A percentile compares a stretch with the other conserved stretches of the same genome.
Conservation (phyloP, 805 yeast genomes). For the Cyberlindnera mrakii region DNA sequence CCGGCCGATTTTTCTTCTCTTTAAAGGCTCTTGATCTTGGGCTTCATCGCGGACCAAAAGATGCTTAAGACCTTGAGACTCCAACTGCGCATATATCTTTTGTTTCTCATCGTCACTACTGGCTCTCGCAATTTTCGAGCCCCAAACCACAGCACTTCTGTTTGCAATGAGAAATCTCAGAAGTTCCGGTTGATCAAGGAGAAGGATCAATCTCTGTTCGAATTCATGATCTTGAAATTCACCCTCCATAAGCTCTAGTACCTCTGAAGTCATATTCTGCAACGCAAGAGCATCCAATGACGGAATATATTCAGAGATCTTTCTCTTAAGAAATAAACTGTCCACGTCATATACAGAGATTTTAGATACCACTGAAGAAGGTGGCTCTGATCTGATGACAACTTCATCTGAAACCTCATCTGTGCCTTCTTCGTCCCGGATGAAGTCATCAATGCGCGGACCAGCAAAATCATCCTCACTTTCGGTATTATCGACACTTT, state of each 20-base stretch:
- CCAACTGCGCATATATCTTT: slow-evolving; percentile 38
- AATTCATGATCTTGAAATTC: slow-evolving; percentile 35
- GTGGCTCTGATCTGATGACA: slow-evolving; percentile 15
- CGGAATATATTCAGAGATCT: slow-evolving; percentile 30
- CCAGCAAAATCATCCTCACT: slow-evolving; percentile 31
- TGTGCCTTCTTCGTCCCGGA: slow-evolving; percentile 18
- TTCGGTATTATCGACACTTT: slow-evolving; percentile 24
- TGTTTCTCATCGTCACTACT: slow-evolving; percentile 30
- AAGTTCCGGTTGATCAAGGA: slow-evolving; percentile 48
- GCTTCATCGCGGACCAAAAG: slow-evolving; percentile 28
- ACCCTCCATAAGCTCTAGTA: slow-evolving; percentile 35
- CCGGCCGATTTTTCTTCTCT: slow-evolving; percentile 21
- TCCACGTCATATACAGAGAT: slow-evolving; percentile 36
- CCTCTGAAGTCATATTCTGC: slow-evolving; percentile 34
- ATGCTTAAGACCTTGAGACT: slow-evolving; percentile 31
- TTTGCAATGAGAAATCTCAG: slow-evolving; percentile 45
- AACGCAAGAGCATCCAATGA: slow-evolving; percentile 34
- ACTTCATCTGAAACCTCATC: slow-evolving; percentile 20
- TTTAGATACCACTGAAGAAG: not conserved
- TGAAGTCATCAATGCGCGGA: slow-evolving; percentile 23
- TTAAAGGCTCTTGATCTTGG: slow-evolving; percentile 15
- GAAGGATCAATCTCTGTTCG: slow-evolving; percentile 47
- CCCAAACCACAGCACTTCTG: slow-evolving; percentile 47
- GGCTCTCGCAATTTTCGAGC: slow-evolving; percentile 38
- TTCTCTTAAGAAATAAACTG: slow-evolving; percentile 49